Base-by-base conservation (phyloP, 192 early-diverging fungal species). In the Backusella circina region DNA sequence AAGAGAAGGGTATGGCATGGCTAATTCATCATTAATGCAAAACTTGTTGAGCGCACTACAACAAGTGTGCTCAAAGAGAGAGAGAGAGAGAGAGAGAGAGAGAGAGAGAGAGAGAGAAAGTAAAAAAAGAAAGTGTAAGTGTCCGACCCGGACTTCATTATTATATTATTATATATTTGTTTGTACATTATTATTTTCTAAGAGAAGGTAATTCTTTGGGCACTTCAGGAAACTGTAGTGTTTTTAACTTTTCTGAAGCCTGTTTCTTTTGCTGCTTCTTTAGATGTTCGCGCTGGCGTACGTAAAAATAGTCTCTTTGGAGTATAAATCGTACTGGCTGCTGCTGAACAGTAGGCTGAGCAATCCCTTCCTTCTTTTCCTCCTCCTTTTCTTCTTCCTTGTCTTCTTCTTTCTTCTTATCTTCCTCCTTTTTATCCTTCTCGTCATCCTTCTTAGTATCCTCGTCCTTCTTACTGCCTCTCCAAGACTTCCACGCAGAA, bases 221-320 rank as follows among this genome's bases (percentile, higher is more conserved):
- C 2, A 85, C 84, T 61, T 85, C 80, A 51, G 86, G 86, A 41
- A 88, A 88, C 3, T 78, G 74, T 2, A 86, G 37, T 7, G 26
- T 76, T 15, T 79, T 75, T n/a, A 88, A 33, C n/a, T 74, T 82
- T 31, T 83, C 83, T 35, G 71, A 28, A 1, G 83, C 79, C 16
- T 80, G 64, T 68, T 82, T 83, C 57, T 82, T 83, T 30, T 77
- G 66, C 26, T 47, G 77, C 69, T 79, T 83, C 70, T 80, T 86
- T 38, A 71, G 74, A 13, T 41, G 72, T 75, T 88, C 84, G 8
- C 77, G 71, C 37, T 88, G 82, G 18, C 86, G 76, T 44, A 88
- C 33, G 37, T 82, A 88, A 54, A 84, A 88, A 39, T 86, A 84
- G 44, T 86, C 83, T 23, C 81, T 57, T 47, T 88, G 83, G 28